Evolutionary conservation across 352 stramenopile species (phyloP), one percentile per base, ranked within the genome.

Genomic region (Elongisporangium undulatum): DNA sequence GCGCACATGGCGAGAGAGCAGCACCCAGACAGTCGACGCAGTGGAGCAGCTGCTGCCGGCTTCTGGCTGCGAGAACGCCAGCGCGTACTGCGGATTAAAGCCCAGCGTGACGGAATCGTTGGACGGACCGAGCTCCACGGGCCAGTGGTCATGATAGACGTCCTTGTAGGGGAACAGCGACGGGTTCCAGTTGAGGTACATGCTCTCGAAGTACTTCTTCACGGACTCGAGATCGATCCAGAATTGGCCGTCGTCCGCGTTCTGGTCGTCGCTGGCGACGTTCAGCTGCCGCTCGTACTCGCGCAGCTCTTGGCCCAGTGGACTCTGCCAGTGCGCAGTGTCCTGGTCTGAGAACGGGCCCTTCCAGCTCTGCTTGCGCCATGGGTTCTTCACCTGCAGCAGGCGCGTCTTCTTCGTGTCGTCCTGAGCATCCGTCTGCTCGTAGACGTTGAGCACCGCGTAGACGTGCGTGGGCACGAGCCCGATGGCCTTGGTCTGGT

Each of bases 151-250:
- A 68, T 96, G 90, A 48, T 76, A 82, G 20, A 89, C 85, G 19
- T 76, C 85, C 66, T 86, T 87, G 63, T 84, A 86, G 12, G 69
- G 79, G 63, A 99, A 98, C 15, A 98, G 73, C 34, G 82, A 72
- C 19, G 95, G 94, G 58, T 98, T 98, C 96, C 96, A 99, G 53
- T 96, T 98, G 52, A 99, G 69, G 64, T 98, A 98, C 22, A 99
- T 72, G 51, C 89, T 96, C 24, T 94, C 79, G 58, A 97, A 99
- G 55, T 98, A 97, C 15, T 79, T 51, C 45, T 97, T 85, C 6
- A 98, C 79, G 29, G 96, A 97, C 6, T 94, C 82, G 63, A 97
- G 96, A 59, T 97, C 87, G 56, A 99, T 98, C 90, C 92, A 99
- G 68, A 99, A 99, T 12, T 98, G 78, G 2, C 96, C 96, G 63